Evolutionary conservation across 2,329 filamentous ascomycete genomes (phyloP).

Genomic region (Colletotrichum sp.): DNA sequence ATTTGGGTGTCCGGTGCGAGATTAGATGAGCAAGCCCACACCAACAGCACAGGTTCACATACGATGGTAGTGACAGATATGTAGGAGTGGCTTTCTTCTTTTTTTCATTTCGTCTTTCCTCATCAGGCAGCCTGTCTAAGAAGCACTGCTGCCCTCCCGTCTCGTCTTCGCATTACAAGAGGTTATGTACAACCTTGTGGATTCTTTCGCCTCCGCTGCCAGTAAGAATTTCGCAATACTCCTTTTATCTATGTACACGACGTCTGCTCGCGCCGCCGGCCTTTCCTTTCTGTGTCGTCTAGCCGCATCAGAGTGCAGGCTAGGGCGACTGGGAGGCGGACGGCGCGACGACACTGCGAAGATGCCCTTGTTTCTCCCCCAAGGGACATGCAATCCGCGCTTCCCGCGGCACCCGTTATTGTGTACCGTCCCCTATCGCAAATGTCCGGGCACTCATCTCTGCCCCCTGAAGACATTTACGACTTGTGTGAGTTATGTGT

Average conservation of each 20-base stretch:
- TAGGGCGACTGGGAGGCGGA: not conserved
- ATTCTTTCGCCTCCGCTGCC: not conserved
- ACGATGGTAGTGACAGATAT: too few relatives aligned
- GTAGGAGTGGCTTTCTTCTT: not conserved
- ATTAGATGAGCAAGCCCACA: not conserved
- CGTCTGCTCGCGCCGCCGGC: constrained; percentile 14
- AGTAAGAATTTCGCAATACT: constrained; percentile 1
- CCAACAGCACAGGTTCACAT: not conserved
- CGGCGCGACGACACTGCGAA: constrained; percentile 13
- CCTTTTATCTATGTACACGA: constrained; percentile 9
- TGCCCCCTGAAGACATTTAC: not conserved
- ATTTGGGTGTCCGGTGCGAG: not conserved
- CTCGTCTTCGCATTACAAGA: constrained; percentile 19
- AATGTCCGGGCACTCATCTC: not conserved
- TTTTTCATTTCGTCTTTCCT: constrained; percentile 15
- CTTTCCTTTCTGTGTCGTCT: not conserved
- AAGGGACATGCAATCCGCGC: not conserved
- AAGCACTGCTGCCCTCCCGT: not conserved
- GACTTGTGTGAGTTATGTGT: not conserved
- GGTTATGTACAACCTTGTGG: constrained; percentile 15
- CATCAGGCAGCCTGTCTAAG: not conserved
- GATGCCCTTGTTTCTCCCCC: not conserved
- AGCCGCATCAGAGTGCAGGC: not conserved
- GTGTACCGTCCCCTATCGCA: not conserved
- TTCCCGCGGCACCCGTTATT: not conserved